Evolutionary conservation across 306 rosid species (phyloP).

Genomic region (Spatholobus suberectus): DNA sequence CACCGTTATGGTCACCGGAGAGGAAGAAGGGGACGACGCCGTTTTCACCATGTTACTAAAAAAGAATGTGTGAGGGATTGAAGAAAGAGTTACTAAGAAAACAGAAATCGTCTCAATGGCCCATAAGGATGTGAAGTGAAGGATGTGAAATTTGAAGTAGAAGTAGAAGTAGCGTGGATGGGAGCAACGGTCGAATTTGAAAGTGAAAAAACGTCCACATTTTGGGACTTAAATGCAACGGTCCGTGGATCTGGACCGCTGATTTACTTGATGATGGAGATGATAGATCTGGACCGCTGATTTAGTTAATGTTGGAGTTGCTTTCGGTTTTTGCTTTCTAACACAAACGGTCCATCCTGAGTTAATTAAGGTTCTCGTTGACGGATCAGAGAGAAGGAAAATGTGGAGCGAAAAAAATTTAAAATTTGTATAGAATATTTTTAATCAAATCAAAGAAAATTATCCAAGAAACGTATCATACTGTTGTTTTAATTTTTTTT

Average conservation of each 20-base stretch:
- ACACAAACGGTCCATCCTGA: constrained; percentile 31
- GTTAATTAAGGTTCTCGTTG: not conserved
- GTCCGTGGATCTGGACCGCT: constrained; percentile 58
- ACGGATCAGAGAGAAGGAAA: not conserved
- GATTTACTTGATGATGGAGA: constrained; percentile 17
- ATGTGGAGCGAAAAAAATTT: not conserved
- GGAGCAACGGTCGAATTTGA: constrained; percentile 68
- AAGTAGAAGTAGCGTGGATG: not conserved
- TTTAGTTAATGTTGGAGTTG: constrained; percentile 30
- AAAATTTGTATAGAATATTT: not conserved
- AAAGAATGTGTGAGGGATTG: not conserved
- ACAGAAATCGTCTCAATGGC: not conserved
- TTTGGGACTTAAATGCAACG: constrained; percentile 57
- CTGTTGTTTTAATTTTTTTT: no score
- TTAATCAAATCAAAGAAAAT: not conserved
- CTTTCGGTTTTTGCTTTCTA: constrained; percentile 7
- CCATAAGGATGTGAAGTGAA: constrained; percentile 40
- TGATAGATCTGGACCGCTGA: constrained; percentile 46
- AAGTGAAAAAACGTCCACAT: constrained; percentile 35
- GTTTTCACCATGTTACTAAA: constrained; percentile 59
- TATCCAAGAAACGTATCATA: not conserved
- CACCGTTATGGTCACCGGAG: constrained; percentile 82
- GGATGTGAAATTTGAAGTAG: not conserved
- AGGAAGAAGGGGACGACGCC: constrained; percentile 65
- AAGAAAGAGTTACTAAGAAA: constrained; percentile 14